Percentiles rank a stretch among this genome's conserved stretches.
Conservation (phyloP, 2,329 filamentous ascomycete species). For the Verticillium tricorpus region DNA sequence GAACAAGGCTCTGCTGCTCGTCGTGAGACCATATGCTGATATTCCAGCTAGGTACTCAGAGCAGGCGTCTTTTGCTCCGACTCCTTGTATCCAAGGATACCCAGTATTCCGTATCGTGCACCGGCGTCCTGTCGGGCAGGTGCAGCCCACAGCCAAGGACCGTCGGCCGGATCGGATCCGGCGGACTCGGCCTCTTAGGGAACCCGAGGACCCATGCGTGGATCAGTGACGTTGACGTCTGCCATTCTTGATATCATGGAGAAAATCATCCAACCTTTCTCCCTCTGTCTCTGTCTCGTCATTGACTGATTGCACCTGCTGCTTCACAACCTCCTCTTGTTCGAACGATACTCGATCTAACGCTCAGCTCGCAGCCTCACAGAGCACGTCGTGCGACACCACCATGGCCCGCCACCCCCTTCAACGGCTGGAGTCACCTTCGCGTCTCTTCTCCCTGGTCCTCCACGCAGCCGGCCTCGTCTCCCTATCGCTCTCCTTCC, state of each 20-base stretch:
- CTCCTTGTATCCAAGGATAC: background rate
- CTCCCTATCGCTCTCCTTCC: slow-evolving; percentile 50
- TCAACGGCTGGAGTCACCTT: slow-evolving; percentile 63
- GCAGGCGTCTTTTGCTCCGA: background rate
- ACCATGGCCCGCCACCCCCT: slow-evolving; percentile 52
- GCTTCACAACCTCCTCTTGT: no score
- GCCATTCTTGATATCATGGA: background rate
- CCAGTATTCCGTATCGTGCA: background rate
- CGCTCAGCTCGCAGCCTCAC: no score
- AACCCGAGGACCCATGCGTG: background rate
- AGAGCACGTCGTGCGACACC: background rate
- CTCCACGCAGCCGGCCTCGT: slow-evolving; percentile 53
- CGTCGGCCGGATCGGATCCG: background rate
- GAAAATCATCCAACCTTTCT: background rate
- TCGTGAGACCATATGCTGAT: no score
- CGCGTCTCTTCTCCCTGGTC: slow-evolving; percentile 55
- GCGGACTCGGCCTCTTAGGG: background rate
- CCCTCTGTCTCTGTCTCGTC: background rate
- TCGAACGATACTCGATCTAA: no score
- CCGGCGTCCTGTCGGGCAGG: background rate
- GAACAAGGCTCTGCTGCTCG: no score
- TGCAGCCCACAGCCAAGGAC: background rate
- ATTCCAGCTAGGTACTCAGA: no score
- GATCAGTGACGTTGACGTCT: background rate
- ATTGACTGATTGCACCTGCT: no score